Conservation (phyloP, 805 yeast genomes). For the Yamadazyma takamatsuzukensis region DNA sequence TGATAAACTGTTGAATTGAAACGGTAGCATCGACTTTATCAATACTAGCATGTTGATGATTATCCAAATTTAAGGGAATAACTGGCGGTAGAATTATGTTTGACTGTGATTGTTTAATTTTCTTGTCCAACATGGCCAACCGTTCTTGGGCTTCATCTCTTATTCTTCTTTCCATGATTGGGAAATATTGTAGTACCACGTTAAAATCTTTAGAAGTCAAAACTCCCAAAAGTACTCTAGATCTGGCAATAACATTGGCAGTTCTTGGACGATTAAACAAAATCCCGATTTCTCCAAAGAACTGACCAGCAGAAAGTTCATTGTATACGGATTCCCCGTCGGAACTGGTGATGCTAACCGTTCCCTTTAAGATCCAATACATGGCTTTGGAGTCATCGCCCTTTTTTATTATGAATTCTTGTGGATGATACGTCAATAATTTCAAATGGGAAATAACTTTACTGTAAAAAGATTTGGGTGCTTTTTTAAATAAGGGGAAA, state of each 20-base stretch:
- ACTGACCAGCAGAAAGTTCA: conserved; percentile 63
- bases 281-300: conserved; percentile 79
- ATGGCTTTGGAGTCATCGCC: conserved; percentile 74
- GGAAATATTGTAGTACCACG: conserved; percentile 58
- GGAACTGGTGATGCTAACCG: conserved; percentile 70
- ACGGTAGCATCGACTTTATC: conserved; percentile 50
- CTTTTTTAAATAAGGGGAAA: conserved; percentile 60
- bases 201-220: conserved; percentile 61
- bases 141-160: conserved; percentile 80
- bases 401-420: conserved; percentile 62
- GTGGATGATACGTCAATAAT: conserved; percentile 61
- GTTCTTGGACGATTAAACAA: conserved; percentile 73
- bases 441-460: conserved; percentile 56
- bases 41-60: neutral
- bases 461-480: conserved; percentile 61
- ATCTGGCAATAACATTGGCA: conserved; percentile 71
- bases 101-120: conserved; percentile 38
- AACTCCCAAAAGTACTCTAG: conserved; percentile 64
- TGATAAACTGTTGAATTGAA: conserved; percentile 55
- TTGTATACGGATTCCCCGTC: conserved; percentile 78
- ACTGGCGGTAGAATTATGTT: conserved; percentile 22
- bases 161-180: conserved; percentile 61
- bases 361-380: conserved; percentile 78
- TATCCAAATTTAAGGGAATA: neutral
- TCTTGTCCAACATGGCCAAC: conserved; percentile 60